A percentile compares a stretch with the other conserved stretches of the same genome.
Evolutionary conservation across 2,329 filamentous ascomycete genomes (phyloP).

Genomic region (Raffaelea arxii): DNA sequence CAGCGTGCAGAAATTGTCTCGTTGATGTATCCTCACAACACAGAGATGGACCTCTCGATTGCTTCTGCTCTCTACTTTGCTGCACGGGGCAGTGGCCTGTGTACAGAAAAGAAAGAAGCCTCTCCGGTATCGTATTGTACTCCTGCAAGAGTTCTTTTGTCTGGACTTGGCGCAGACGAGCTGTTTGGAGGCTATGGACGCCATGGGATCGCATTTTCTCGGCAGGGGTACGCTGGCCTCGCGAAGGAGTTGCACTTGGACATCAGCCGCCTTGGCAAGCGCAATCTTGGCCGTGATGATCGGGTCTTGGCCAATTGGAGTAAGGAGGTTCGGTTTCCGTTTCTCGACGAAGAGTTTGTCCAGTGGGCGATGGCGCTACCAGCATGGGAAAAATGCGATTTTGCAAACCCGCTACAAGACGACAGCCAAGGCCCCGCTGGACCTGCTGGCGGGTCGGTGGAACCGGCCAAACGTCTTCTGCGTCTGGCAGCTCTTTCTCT

Average conservation of each 20-base stretch:
- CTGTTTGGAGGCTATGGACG: constrained; percentile 89
- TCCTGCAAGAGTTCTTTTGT: constrained; percentile 73
- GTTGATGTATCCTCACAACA: constrained; percentile 87
- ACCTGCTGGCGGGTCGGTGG: too few relatives aligned
- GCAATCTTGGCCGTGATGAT: constrained; percentile 94
- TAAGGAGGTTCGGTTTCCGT: constrained; percentile 83
- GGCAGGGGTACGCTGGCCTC: constrained; percentile 60
- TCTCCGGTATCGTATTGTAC: constrained; percentile 30
- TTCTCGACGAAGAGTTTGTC: constrained; percentile 79
- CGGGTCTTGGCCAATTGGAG: constrained; percentile 84
- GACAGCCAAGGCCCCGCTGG: too few relatives aligned
- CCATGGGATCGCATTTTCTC: constrained; percentile 66
- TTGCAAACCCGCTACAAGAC: constrained; percentile 39
- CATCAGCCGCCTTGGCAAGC: constrained; percentile 73
- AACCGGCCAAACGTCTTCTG: constrained; percentile 73
- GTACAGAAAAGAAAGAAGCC: constrained; percentile 15
- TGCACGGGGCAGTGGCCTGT: constrained; percentile 58
- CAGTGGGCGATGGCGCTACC: constrained; percentile 65
- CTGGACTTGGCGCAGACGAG: constrained; percentile 90
- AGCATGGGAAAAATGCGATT: constrained; percentile 82
- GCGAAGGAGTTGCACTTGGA: constrained; percentile 79
- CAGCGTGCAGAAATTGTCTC: constrained; percentile 62
- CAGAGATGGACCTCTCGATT: constrained; percentile 98
- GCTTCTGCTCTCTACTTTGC: constrained; percentile 92
- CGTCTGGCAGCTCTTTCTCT: constrained; percentile 66